phyloP scores from a whole-genome alignment of 371 early-diverging fungal genomes.

The Mortierella polycephala region DNA sequence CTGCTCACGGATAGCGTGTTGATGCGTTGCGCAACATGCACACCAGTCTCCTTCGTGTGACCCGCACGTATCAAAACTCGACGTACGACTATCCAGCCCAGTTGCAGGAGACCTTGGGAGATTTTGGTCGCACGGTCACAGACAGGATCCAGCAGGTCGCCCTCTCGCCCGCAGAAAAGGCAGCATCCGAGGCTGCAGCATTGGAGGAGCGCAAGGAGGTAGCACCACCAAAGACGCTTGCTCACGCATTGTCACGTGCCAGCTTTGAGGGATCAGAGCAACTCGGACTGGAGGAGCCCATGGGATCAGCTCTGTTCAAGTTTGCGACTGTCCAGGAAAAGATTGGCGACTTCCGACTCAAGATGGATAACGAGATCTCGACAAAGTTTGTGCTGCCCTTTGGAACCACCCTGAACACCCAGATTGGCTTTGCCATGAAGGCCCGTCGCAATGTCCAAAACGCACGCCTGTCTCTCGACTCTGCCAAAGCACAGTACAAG shows the following conservation, averaged over 20 bases:
- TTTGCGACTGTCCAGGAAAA: constrained; percentile 83
- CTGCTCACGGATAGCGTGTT: constrained; percentile 61
- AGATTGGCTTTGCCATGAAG: constrained; percentile 83
- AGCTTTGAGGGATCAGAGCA: constrained; percentile 70
- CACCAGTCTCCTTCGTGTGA: constrained; percentile 75
- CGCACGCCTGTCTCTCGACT: constrained; percentile 85
- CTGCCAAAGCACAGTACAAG: constrained; percentile 82
- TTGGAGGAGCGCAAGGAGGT: constrained; percentile 55
- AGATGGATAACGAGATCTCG: constrained; percentile 78
- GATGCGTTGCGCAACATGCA: constrained; percentile 75
- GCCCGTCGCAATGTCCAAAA: constrained; percentile 84
- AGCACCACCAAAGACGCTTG: constrained; percentile 69
- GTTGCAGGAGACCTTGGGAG: constrained; percentile 75
- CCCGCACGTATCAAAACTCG: constrained; percentile 77
- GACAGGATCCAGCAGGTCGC: constrained; percentile 73
- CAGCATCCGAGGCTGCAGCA: constrained; percentile 55
- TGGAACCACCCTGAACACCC: constrained; percentile 72
- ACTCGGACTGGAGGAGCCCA: constrained; percentile 80
- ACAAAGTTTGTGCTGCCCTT: constrained; percentile 82
- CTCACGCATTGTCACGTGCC: constrained; percentile 82
- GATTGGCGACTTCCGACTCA: constrained; percentile 80
- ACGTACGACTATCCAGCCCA: constrained; percentile 84
- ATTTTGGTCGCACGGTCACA: constrained; percentile 71
- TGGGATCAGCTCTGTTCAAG: constrained; percentile 87
- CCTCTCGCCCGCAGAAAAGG: constrained; percentile 61